phyloP scores from a whole-genome alignment of 1,139 yeast species.

The Geotrichum candidum region DNA sequence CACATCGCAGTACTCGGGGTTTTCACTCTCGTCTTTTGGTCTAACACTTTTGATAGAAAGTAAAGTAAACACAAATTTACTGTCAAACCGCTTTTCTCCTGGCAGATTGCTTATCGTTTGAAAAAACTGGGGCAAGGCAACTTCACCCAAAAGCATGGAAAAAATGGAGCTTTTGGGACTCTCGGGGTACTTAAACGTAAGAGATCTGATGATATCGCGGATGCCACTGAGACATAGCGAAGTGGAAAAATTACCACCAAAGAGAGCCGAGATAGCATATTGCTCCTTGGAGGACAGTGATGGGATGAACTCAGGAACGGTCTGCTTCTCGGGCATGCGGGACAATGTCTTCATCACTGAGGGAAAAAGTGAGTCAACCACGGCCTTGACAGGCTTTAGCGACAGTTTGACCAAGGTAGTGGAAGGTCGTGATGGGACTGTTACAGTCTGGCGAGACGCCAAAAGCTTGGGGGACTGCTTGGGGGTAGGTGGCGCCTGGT shows the following conservation, averaged over 20 bases:
- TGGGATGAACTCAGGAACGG: conserved; percentile 15
- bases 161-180: conserved; percentile 5
- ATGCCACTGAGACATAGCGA: conserved; percentile 12
- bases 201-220: conserved; percentile 2
- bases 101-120: not conserved
- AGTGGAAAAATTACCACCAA: conserved; percentile 12
- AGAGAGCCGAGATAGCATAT: conserved; percentile 16
- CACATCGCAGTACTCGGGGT: conserved; percentile 1
- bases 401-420: conserved; percentile 2
- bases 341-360: conserved; percentile 10
- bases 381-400: conserved; percentile 9
- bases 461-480: not conserved
- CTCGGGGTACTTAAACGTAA: not conserved
- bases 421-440: not conserved
- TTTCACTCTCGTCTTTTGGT: not conserved
- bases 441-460: not conserved
- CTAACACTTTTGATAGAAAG: conserved; percentile 10
- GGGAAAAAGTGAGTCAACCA: conserved; percentile 12
- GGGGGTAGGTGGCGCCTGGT: not conserved
- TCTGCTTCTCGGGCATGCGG: conserved; percentile 8
- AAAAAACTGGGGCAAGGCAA: conserved; percentile 3
- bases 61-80: conserved; percentile 1
- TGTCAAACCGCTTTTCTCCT: conserved; percentile 2
- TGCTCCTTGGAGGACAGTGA: conserved; percentile 8
- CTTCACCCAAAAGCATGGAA: conserved; percentile 7